Evolutionary conservation across 768 basidiomycete genomes (phyloP), one percentile per base, ranked within the genome.

Genomic region (Pulveroboletus sp.): DNA sequence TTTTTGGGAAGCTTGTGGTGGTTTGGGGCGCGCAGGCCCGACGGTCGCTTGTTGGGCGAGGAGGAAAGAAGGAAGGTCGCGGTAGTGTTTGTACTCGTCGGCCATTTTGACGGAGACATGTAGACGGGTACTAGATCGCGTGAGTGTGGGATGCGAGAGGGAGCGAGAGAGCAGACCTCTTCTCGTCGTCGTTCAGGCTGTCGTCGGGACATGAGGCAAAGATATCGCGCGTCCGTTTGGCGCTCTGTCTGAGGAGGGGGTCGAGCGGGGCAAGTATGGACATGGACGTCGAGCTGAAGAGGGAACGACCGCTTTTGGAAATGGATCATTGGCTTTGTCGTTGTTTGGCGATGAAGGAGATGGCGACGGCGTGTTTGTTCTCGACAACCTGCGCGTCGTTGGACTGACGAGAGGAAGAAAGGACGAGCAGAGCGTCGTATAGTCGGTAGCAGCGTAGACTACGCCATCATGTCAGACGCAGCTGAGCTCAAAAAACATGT

Each of bases 31-130:
- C 37, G 85, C 79, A 1, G 95, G 93, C 0, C 87, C 89, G 3
- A 91, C 82, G 0, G 83, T 76, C 1, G 83, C 84, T 63, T 93
- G 90, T 54, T 96, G 93, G 0, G 85, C 74, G 28, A 90, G 71
- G 31, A 97, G 71, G 1, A 88, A 81, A 4, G 89, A 69, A 0
- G 95, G 95, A 2, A 98, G 81, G 27, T 85, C 81, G 64, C 87
- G 90, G 64, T 78, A 89, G 65, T 96, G 83, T 41, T 79, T 78
- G 68, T 93, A 99, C 71, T 98, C 95, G 63, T 91, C 83, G 31
- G 83, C 77, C 28, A 97, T 86, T 74, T 96, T 96, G 42, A 89
- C 81, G 3, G 91, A 76, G 32, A 96, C 68, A 32, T 84, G 80
- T 41, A 91, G 66, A 35, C 85, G 78, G n/a, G 83, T 73, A 59